Evolutionary conservation across 345 rosid genomes (phyloP).

Genomic region (Salix viminalis): DNA sequence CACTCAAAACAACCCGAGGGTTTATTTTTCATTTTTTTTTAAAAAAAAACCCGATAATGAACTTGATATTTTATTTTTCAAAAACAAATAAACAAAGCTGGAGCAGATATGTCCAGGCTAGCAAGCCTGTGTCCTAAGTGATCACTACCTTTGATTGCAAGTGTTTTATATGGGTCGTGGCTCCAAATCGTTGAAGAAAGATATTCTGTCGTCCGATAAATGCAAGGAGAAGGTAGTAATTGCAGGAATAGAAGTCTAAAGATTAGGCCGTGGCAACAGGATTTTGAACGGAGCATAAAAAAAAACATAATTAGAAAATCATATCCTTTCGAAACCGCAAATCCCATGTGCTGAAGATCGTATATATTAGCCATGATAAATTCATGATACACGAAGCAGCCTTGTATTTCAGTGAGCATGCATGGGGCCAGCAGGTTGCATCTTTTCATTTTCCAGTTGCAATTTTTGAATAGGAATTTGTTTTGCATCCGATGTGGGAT

Average conservation of each 20-base stretch:
- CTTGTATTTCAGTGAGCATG: neutral
- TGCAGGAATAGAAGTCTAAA: neutral
- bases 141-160: no score
- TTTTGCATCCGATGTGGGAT: neutral
- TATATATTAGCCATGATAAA: constrained; percentile 1
- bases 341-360: neutral
- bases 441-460: neutral
- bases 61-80: neutral
- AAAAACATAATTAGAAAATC: neutral
- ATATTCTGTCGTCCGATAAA: neutral
- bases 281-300: no score
- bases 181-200: neutral
- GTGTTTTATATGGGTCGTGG: neutral
- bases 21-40: neutral
- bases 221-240: neutral
- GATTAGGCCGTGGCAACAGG: neutral
- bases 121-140: no score
- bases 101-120: no score
- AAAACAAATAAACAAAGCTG: neutral
- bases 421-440: constrained; percentile 22
- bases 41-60: no score
- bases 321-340: neutral
- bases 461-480: constrained; percentile 13
- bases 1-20: neutral
- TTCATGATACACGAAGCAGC: neutral